phyloP scores from a whole-genome alignment of 106 monocot species.

The Chionographis japonica region DNA sequence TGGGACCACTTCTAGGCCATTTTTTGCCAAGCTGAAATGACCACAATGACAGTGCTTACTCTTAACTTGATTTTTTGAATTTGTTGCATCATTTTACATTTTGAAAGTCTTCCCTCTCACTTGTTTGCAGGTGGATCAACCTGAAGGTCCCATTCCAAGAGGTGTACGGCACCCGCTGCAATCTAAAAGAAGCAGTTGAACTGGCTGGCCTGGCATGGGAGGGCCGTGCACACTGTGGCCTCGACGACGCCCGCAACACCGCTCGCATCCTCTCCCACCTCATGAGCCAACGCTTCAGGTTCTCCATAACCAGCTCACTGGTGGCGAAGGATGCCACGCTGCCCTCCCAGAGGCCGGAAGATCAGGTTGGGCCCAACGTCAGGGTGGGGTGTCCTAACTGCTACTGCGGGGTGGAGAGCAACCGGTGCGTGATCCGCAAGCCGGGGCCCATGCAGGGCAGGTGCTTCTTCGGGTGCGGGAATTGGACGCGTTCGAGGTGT shows the following conservation, averaged over 20 bases:
- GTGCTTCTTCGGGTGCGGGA: conserved; percentile 62
- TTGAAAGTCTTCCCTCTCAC: background rate
- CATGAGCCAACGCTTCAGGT: conserved; percentile 54
- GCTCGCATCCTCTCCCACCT: conserved; percentile 39
- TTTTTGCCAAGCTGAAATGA: too few species aligned
- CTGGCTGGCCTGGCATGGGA: conserved; percentile 53
- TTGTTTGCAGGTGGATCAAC: conserved; percentile 81
- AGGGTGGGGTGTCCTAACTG: conserved; percentile 33
- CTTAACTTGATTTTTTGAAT: too few species aligned
- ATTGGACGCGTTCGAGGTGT: conserved; percentile 42
- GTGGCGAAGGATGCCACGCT: conserved; percentile 3
- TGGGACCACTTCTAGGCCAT: too few species aligned
- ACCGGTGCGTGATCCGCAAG: conserved; percentile 31
- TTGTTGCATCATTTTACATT: too few species aligned
- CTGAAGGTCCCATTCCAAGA: conserved; percentile 87
- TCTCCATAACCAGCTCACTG: conserved; percentile 77
- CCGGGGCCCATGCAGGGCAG: conserved; percentile 52
- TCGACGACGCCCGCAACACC: conserved; percentile 68
- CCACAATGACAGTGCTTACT: too few species aligned
- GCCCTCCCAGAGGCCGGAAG: conserved; percentile 24
- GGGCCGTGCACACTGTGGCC: conserved; percentile 52
- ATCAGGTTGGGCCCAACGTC: background rate
- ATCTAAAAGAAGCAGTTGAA: conserved; percentile 83
- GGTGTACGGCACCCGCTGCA: conserved; percentile 71
- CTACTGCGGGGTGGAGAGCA: conserved; percentile 57